These are phyloP conservation scores for Nepenthes alata DNA, from an alignment of 179 eudicot genomes.

Conservation along the genomic window DNA sequence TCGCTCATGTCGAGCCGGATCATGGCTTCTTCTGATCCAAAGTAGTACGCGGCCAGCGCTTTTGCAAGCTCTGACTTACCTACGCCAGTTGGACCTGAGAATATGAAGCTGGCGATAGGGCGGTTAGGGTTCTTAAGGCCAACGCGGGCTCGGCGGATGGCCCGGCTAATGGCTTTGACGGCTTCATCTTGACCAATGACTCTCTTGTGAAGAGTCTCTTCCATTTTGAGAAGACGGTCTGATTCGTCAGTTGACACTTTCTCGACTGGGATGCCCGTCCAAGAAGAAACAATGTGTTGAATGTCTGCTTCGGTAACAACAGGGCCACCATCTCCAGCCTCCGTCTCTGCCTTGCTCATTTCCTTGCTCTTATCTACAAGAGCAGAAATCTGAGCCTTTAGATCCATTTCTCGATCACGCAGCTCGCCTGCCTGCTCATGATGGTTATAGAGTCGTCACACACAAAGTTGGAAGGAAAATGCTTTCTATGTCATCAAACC, in stretches of 20 bases:
- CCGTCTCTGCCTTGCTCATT: constrained; percentile 54
- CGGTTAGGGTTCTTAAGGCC: constrained; percentile 87
- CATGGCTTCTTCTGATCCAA: constrained; percentile 89
- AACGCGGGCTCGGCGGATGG: constrained; percentile 89
- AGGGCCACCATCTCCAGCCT: constrained; percentile 44
- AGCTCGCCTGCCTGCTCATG: constrained; percentile 59
- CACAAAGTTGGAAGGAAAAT: background rate
- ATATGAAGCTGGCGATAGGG: constrained; percentile 91
- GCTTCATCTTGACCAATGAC: constrained; percentile 95
- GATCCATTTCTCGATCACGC: constrained; percentile 64
- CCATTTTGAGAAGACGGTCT: constrained; percentile 76
- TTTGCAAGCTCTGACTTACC: constrained; percentile 92
- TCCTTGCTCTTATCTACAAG: constrained; percentile 60
- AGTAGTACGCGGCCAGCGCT: constrained; percentile 70
- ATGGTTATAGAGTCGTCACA: background rate
- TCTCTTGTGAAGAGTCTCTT: constrained; percentile 65
- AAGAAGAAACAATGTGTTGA: constrained; percentile 68
- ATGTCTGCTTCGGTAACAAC: constrained; percentile 69
- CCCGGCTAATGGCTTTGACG: constrained; percentile 77
- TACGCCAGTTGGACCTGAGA: constrained; percentile 95
- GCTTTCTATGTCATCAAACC: background rate
- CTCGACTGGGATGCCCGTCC: constrained; percentile 95
- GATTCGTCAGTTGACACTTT: constrained; percentile 77
- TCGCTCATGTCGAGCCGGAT: constrained; percentile 96
- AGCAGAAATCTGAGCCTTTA: constrained; percentile 52